phyloP scores from a whole-genome alignment of 305 asterid species.

The Solanum chacoense region DNA sequence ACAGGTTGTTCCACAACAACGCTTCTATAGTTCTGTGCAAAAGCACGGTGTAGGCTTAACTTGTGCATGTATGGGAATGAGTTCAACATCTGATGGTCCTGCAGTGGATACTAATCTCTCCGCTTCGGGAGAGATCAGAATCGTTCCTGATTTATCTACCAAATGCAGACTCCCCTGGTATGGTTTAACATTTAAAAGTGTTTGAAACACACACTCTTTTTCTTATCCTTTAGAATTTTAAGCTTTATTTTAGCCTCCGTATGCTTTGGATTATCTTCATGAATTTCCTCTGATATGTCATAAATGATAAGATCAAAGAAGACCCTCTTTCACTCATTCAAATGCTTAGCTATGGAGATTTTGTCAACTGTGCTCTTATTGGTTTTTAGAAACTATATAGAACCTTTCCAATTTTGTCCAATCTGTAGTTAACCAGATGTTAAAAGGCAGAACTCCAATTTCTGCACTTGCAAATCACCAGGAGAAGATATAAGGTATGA shows the following conservation, averaged over 20 bases:
- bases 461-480: neutral
- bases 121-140: constrained; percentile 82
- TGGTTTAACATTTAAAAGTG: neutral
- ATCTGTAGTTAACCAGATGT: neutral
- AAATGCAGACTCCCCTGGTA: constrained; percentile 16
- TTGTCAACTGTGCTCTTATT: neutral
- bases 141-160: constrained; percentile 75
- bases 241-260: neutral
- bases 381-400: neutral
- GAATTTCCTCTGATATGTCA: neutral
- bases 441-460: neutral
- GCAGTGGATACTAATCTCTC: constrained; percentile 73
- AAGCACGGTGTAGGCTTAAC: constrained; percentile 80
- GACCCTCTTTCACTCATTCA: neutral
- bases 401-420: neutral
- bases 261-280: neutral
- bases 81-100: constrained; percentile 63
- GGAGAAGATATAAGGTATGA: neutral
- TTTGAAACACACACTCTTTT: neutral
- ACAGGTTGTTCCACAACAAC: constrained; percentile 66
- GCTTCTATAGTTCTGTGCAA: constrained; percentile 44
- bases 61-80: constrained; percentile 73
- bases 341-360: neutral
- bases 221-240: neutral
- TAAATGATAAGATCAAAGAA: neutral